These are phyloP conservation scores for Pestalotiopsis sp. DNA, from an alignment of 2,329 filamentous ascomycete genomes.

Conservation along the genomic window DNA sequence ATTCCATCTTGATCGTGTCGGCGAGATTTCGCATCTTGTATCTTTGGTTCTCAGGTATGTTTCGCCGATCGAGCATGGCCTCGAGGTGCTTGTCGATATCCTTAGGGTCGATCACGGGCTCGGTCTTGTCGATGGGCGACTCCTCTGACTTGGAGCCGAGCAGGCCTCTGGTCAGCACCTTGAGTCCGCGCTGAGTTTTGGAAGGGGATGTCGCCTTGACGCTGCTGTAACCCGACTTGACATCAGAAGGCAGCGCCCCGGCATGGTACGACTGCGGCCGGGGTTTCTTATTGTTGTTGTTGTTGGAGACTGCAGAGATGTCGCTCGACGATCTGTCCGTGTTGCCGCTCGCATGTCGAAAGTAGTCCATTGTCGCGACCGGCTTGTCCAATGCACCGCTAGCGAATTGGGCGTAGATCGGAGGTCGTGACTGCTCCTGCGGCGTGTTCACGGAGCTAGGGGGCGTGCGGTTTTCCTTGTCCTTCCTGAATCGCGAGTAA, in stretches of 20 bases:
- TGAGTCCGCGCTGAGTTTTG: slow-evolving; percentile 44
- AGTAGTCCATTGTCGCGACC: slow-evolving; percentile 11
- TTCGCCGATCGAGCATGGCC: slow-evolving; percentile 77
- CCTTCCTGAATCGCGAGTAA: slow-evolving; percentile 53
- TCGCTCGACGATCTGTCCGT: slow-evolving; percentile 19
- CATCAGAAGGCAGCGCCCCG: slow-evolving; percentile 20
- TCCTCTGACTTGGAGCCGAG: slow-evolving; percentile 40
- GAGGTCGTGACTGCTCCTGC: slow-evolving; percentile 55
- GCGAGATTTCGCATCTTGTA: slow-evolving; percentile 93
- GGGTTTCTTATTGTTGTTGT: slow-evolving; percentile 35
- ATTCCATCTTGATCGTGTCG: slow-evolving; percentile 90
- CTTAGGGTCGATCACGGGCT: slow-evolving; percentile 53
- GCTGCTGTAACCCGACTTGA: slow-evolving; percentile 23
- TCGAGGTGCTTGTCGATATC: slow-evolving; percentile 62
- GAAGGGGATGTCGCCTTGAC: slow-evolving; percentile 28
- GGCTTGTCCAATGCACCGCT: slow-evolving; percentile 36
- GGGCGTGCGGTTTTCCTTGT: slow-evolving; percentile 84
- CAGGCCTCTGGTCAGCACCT: slow-evolving; percentile 40
- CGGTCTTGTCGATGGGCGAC: slow-evolving; percentile 45
- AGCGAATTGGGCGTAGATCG: slow-evolving; percentile 80
- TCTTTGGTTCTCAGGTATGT: slow-evolving; percentile 91
- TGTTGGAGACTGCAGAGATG: slow-evolving; percentile 18
- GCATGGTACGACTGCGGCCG: slow-evolving; percentile 56
- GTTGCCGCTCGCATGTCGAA: slow-evolving; percentile 1
- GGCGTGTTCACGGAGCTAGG: slow-evolving; percentile 44